These are phyloP conservation scores for Chalciporus sp. DNA, from an alignment of 1,284 basidiomycete species.

Conservation along the genomic window DNA sequence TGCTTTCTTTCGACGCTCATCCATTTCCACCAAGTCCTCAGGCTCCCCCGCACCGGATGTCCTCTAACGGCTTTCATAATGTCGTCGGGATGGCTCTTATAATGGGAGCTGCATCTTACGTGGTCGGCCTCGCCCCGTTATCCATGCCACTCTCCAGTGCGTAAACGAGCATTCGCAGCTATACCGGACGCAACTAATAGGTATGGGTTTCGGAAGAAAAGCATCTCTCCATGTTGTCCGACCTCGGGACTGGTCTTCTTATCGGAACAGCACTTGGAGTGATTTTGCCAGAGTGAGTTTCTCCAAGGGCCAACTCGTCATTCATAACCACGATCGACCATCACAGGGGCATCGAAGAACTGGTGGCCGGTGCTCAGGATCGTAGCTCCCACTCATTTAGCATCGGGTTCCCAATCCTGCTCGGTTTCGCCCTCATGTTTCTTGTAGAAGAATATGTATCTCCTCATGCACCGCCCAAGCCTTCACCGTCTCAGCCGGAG, in stretches of 20 bases:
- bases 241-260: constrained; percentile 81
- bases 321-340: neutral
- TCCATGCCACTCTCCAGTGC: constrained; percentile 75
- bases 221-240: constrained; percentile 62
- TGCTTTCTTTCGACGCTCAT: neutral
- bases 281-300: constrained; percentile 85
- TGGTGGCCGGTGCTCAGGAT: constrained; percentile 43
- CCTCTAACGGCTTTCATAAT: constrained; percentile 31
- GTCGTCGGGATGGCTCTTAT: constrained; percentile 64
- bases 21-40: neutral
- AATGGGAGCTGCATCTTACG: constrained; percentile 76
- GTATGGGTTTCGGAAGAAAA: constrained; percentile 42
- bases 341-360: constrained; percentile 61
- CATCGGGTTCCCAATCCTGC: constrained; percentile 74
- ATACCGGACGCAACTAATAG: constrained; percentile 11
- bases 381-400: constrained; percentile 39
- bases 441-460: constrained; percentile 66
- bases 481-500: constrained; percentile 20
- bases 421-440: constrained; percentile 87
- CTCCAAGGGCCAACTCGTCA: constrained; percentile 16
- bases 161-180: constrained; percentile 32
- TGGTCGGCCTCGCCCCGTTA: constrained; percentile 74
- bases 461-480: constrained; percentile 40
- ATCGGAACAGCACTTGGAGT: constrained; percentile 88
- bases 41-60: constrained; percentile 17